A percentile compares a stretch with the other conserved stretches of the same genome.
These are phyloP conservation scores for Cyclotella distinguenda DNA, from an alignment of 108 stramenopile species.

Conservation along the genomic window DNA sequence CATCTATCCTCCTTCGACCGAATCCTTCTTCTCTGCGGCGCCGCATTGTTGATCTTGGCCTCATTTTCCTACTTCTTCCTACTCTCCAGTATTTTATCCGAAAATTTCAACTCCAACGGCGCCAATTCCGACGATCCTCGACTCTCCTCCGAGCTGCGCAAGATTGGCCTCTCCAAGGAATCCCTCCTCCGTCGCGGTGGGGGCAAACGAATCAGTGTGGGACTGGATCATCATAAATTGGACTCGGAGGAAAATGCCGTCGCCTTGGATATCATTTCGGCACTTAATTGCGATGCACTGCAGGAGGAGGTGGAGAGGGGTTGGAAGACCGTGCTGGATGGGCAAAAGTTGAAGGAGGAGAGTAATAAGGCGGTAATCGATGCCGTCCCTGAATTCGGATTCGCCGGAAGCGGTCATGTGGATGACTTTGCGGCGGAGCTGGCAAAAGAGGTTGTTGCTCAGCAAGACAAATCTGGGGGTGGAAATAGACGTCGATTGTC, in stretches of 20 bases:
- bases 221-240: slow-evolving; percentile 10
- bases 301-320: slow-evolving; percentile 54
- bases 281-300: slow-evolving; percentile 57
- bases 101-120: background rate
- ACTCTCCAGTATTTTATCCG: slow-evolving; percentile 26
- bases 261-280: slow-evolving; percentile 61
- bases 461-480: slow-evolving; percentile 11
- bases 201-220: slow-evolving; percentile 37
- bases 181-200: slow-evolving; percentile 44
- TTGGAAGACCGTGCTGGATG: slow-evolving; percentile 30
- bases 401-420: slow-evolving; percentile 6
- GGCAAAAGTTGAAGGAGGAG: slow-evolving; percentile 9
- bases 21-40: slow-evolving; percentile 28
- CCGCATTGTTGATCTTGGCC: slow-evolving; percentile 13
- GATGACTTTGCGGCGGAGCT: slow-evolving; percentile 42
- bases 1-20: slow-evolving; percentile 41
- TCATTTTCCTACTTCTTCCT: slow-evolving; percentile 41
- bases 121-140: slow-evolving; percentile 18
- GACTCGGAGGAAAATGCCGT: slow-evolving; percentile 65
- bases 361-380: too few relatives aligned
- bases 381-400: slow-evolving; percentile 5
- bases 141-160: slow-evolving; percentile 28
- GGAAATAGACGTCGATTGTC: slow-evolving; percentile 1
- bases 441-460: slow-evolving; percentile 3
- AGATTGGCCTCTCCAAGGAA: slow-evolving; percentile 35